phyloP scores from a whole-genome alignment of 1,139 yeast genomes.

The Taphrina wiesneri region DNA sequence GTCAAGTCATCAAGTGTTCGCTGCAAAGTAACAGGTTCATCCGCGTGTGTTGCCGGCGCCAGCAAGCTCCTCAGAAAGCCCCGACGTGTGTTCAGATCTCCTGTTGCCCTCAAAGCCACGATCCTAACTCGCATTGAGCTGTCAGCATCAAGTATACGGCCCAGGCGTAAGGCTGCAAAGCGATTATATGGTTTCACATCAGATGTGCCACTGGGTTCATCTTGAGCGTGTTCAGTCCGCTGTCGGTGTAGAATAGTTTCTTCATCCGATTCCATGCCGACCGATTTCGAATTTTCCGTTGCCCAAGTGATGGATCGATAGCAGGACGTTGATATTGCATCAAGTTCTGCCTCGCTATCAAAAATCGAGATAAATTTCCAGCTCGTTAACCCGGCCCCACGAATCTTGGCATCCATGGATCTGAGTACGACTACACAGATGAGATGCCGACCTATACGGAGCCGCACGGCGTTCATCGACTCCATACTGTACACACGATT shows the following conservation, averaged over 20 bases:
- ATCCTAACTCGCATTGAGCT: slow-evolving; percentile 40
- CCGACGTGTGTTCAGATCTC: slow-evolving; percentile 40
- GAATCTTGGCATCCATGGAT: not conserved
- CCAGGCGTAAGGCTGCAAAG: slow-evolving; percentile 8
- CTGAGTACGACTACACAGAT: not conserved
- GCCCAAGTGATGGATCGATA: too few species aligned
- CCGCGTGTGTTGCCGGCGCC: slow-evolving; percentile 35
- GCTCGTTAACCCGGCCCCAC: not conserved
- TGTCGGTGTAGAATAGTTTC: not conserved
- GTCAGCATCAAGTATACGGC: slow-evolving; percentile 38
- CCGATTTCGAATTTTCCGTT: too few species aligned
- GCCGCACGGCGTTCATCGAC: not conserved
- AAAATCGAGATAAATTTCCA: not conserved
- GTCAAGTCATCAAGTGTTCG: slow-evolving; percentile 44
- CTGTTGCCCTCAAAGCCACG: slow-evolving; percentile 38
- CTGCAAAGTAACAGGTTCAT: slow-evolving; percentile 40
- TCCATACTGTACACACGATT: not conserved
- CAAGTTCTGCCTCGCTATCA: too few species aligned
- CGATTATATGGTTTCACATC: not conserved
- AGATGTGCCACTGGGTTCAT: not conserved
- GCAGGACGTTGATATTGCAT: too few species aligned
- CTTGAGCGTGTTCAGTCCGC: not conserved
- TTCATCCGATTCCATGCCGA: not conserved
- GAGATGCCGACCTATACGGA: not conserved
- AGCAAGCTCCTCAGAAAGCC: slow-evolving; percentile 39